These are phyloP conservation scores for Daldinia bambusicola DNA, from an alignment of 495 filamentous ascomycete genomes.

Conservation along the genomic window DNA sequence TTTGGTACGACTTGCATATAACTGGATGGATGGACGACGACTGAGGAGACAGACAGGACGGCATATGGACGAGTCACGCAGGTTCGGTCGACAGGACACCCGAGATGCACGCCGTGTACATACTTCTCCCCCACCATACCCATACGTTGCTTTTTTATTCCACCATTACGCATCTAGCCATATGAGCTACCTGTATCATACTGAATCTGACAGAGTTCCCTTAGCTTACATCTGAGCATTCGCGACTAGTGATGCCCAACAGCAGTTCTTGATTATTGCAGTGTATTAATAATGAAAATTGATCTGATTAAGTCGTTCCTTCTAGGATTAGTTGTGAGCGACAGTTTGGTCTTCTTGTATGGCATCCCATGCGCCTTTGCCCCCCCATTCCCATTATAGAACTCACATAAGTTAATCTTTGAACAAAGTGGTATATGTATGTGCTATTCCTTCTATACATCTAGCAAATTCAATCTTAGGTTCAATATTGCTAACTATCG, in stretches of 20 bases:
- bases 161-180: slow-evolving; percentile 18
- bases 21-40: slow-evolving; percentile 36
- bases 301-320: background rate
- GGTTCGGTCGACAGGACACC: slow-evolving; percentile 16
- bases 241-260: background rate
- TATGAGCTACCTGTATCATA: slow-evolving; percentile 30
- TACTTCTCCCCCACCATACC: slow-evolving; percentile 14
- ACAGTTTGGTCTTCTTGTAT: background rate
- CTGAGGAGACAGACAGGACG: slow-evolving; percentile 12
- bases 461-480: too few species aligned
- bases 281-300: background rate
- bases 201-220: slow-evolving; percentile 23
- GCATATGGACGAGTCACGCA: slow-evolving; percentile 27
- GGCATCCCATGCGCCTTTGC: background rate
- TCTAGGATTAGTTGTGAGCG: background rate
- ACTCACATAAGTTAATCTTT: too few species aligned
- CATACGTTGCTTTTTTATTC: slow-evolving; percentile 13
- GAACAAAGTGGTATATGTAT: too few species aligned
- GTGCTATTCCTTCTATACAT: too few species aligned
- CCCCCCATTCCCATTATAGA: background rate
- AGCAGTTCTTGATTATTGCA: background rate
- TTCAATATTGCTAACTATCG: too few species aligned
- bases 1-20: slow-evolving; percentile 43
- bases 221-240: background rate
- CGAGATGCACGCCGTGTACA: slow-evolving; percentile 33